Base-by-base conservation (phyloP, 495 filamentous ascomycete genomes). In the Apodospora peruviana region DNA sequence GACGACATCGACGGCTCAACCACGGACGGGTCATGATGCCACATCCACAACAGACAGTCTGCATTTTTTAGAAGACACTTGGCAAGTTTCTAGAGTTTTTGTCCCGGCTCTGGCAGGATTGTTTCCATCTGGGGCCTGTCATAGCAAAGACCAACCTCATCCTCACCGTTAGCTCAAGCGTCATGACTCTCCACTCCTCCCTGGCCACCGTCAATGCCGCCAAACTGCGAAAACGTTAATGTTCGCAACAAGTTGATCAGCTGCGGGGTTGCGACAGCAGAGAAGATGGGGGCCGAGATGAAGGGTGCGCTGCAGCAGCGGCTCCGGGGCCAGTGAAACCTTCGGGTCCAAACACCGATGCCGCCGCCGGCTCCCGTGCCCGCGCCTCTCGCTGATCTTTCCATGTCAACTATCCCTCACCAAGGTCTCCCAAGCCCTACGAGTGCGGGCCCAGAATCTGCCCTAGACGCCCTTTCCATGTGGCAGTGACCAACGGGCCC, bases 51-150 rank as follows among this genome's bases (percentile, higher is more conserved):
- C 44, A 51, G 2, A 48, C 48, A 0, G 43, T 43, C 0, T 50
- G 43, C n/a, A 23, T 59, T 2, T 56, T 57, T 19, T 45, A 52
- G 8, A 27, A 40, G 10, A 11, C 53, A 0, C 34, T 59, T 7
- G 41, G n/a, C 2, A 39, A 59, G 9, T 41, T 49, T 0, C 12
- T 57, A 24, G 0, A 4, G 2, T 48, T 42, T 0, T 20, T 57
- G 9, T 47, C 49, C 0, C 20, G 29, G 3, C 22, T 53, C 5
- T 53, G 53, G 46, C 46, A 43, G 17, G 10, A 27, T 5, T 37
- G 40, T 1, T 56, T 47, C 11, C 57, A 59, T 11, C 20, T 57
- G 0, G 57, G 57, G 1, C 45, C 50, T 0, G 50, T 59, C 0
- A 49, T 53, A 0, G 57, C 53, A 10, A 57, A 57, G 17, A 40